Evolutionary conservation across 306 rosid genomes (phyloP), one percentile per base, ranked within the genome.

Genomic region (Quercus rubra): DNA sequence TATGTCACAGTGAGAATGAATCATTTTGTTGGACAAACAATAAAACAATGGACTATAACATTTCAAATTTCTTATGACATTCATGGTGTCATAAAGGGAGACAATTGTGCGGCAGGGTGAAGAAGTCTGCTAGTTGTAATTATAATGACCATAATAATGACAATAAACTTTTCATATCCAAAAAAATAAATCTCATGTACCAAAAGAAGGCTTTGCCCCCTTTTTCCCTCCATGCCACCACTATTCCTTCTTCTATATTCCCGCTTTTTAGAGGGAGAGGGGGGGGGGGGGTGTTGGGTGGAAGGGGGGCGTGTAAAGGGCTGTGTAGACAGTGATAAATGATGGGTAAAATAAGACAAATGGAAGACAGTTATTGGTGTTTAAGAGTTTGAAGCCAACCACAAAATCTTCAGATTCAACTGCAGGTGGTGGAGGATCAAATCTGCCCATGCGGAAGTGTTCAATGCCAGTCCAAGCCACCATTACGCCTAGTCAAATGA

Each of bases 401-500:
- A 86, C 75, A 82, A 84, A 80, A 80, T 87, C 91, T 84, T 91
- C 99, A 19, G 97, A 95, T 73, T 94, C 99, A 86, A 86, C 90
- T 30, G 92, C 90, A 71, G 95, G 92, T 28, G 99, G 95, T 75
- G 99, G 96, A 79, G 99, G 95, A 80, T 92, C 97, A 77, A 90
- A 92, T 91, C 99, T 88, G 84, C 97, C 97, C 80, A 89, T 20
- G 55, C 92, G 83, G 46, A 86, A 94, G 83, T 94, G 93, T 85
- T 94, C 99, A 79, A 94, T 89, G 78, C 99, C 99, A n/a, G 97
- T 94, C 99, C 97, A 94, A 81, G 97, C 99, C 79, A 94, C 88
- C 99, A 94, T 94, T 41, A 92, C 99, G 79, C 97, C 99, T 94
- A 81, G 66, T 75, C 78, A 82, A 58, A 61, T 78, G 46, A 70